Base-by-base conservation (phyloP, 2,329 filamentous ascomycete genomes). In the Cladophialophora psammophila region DNA sequence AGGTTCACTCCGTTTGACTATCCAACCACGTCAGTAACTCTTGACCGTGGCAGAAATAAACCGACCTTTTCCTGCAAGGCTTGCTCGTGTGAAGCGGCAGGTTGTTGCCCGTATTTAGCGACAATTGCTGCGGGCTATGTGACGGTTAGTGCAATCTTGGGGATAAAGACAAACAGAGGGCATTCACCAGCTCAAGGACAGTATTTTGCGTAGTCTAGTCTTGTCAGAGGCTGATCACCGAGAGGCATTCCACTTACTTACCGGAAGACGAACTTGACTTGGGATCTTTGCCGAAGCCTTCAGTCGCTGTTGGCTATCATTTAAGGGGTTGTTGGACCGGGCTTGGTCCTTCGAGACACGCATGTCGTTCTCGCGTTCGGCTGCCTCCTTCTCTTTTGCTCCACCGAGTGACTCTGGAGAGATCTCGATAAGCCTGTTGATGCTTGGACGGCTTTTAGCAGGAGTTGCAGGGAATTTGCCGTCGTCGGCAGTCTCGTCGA, bases 391-490 rank as follows among this genome's bases (percentile, higher is more conserved):
- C 31, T 59, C 55, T 59, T 55, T 55, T 9, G 5, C 52, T 48
- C 38, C 54, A n/a, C 42, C 60, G 38, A 15, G 45, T 32, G 69
- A 68, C 31, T 69, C 64, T 9, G 69, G 66, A 53, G 66, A 63
- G 36, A 71, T 60, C n/a, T 69, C 62, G 26, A 71, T 63, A 8
- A 71, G 64, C 34, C 52, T 69, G 53, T 64, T 53, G 31, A 36
- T 36, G 35, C 31, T 40, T 32, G 35, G 18, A 32, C 26, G 40
- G 31, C 5, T 12, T 15, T 66, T 56, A 5, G n/a, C 31, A 57
- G 62, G 59, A 42, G 59, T 67, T 2, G 5, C 35, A 13, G 52
- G 48, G 12, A 18, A 8, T 36, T 62, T 63, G 26, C 36, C 35
- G 42, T 31, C 58, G 32, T 32, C 50, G 18, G 31, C 26, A 45